phyloP scores from a whole-genome alignment of 2,329 filamentous ascomycete species.

The Trichophyton mentagrophytes region DNA sequence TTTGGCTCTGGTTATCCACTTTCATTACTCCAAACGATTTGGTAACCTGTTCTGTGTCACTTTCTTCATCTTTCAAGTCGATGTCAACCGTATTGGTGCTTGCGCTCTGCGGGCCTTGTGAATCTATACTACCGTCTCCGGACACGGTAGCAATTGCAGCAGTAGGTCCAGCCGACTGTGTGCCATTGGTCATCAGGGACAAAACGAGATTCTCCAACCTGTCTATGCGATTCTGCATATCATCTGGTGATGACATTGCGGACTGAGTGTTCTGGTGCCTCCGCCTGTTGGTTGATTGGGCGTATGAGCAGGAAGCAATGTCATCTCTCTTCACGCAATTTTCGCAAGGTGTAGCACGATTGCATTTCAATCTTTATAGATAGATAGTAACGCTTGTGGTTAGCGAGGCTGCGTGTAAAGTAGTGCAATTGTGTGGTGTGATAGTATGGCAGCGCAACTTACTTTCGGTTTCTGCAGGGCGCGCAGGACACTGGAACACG shows the following conservation, averaged over 20 bases:
- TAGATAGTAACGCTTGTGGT: background rate
- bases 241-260: conserved; percentile 57
- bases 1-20: conserved; percentile 60
- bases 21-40: conserved; percentile 71
- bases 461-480: conserved; percentile 87
- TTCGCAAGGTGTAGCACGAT: conserved; percentile 78
- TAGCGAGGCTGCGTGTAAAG: conserved; percentile 11
- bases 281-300: conserved; percentile 67
- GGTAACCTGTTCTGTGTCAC: conserved; percentile 57
- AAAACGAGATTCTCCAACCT: conserved; percentile 82
- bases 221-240: conserved; percentile 98
- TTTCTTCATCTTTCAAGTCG: conserved; percentile 48
- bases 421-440: conserved; percentile 6
- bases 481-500: conserved; percentile 82
- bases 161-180: conserved; percentile 45
- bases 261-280: conserved; percentile 49
- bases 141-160: conserved; percentile 45
- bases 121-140: conserved; percentile 28
- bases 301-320: conserved; percentile 72
- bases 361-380: conserved; percentile 63
- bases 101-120: conserved; percentile 25
- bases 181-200: conserved; percentile 83
- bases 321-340: conserved; percentile 87
- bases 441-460: conserved; percentile 13
- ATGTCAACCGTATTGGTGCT: conserved; percentile 20